Evolutionary conservation across 2,329 filamentous ascomycete species (phyloP), one percentile per base, ranked within the genome.

Genomic region (Ceratocystiopsis minuta): DNA sequence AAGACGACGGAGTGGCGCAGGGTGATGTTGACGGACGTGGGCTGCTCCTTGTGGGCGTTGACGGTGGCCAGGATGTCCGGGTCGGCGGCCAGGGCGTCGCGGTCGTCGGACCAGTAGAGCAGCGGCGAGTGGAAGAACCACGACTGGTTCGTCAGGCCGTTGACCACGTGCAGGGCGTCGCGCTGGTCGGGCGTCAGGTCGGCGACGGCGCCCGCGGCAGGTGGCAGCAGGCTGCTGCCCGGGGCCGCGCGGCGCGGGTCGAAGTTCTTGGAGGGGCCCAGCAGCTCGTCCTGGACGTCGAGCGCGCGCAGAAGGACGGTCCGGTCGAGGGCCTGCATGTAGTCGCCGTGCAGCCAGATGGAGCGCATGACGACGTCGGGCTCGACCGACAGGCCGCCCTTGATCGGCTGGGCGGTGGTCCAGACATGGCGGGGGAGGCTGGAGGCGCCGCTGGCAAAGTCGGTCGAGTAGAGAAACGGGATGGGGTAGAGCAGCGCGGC

Each of bases 81-180:
- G 51, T 88, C 82, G 15, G 58, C 55, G 20, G 68, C 55, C 39
- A 88, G 70, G 7, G 57, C 59, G 1, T 70, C 65, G 6, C 62
- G 53, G n/a, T 67, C 80, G 54, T 77, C 80, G 45, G 75, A 69
- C 82, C 82, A 88, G 57, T 86, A 87, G 57, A 84, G 76, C 42
- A 88, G 60, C 1, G 82, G 81, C n/a, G 82, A 87, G 51, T 87
- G 80, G 53, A 82, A 82, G 50, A 82, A 81, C 80, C 80, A 85
- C 4, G 74, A 74, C 50, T 75, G 61, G 48, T 74, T 69, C 4
- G 66, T 72, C 32, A 75, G 56, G 14, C 72, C 73, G 51, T 78
- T 76, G 49, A 66, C 61, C 40, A 72, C 66, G 52, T 78, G 74
- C 20, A 72, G 62, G 10, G 64, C 55, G 52, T 78, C 68, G 28